A percentile compares a stretch with the other conserved stretches of the same genome.
Evolutionary conservation across 164 flowering plant genomes (phyloP).

Genomic region (Liquidambar formosana): DNA sequence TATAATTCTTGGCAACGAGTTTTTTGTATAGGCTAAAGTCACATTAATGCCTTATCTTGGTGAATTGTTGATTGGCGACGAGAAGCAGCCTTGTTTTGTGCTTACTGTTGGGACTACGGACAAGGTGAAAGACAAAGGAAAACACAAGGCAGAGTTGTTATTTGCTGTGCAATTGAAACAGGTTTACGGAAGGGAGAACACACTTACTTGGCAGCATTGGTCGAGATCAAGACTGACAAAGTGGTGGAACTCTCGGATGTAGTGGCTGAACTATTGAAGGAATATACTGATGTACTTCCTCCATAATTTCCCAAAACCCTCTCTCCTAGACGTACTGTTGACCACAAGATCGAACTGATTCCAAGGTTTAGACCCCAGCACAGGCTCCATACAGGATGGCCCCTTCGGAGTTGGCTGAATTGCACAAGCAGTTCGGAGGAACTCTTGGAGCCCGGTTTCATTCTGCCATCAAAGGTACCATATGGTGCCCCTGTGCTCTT

Average conservation of each 20-base stretch:
- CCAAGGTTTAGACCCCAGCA: neutral
- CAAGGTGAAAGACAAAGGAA: too few relatives aligned
- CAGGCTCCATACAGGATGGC: neutral
- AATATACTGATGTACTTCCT: constrained; percentile 14
- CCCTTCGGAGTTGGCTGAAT: neutral
- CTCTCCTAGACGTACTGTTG: neutral
- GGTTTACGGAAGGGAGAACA: neutral
- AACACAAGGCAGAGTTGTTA: neutral
- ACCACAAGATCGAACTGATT: constrained; percentile 19
- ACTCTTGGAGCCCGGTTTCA: neutral
- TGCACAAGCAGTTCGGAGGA: neutral
- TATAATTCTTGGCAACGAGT: constrained; percentile 7
- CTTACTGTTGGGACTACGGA: neutral
- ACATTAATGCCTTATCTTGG: constrained; percentile 5
- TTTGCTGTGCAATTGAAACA: neutral
- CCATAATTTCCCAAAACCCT: constrained; percentile 5
- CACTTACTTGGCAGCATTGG: neutral
- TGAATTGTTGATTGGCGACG: neutral
- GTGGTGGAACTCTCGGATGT: neutral
- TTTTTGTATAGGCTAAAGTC: neutral
- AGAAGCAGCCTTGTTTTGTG: neutral
- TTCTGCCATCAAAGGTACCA: constrained; percentile 2
- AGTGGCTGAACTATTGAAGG: neutral
- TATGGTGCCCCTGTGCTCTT: neutral
- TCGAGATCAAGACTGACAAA: neutral